Evolutionary conservation across 306 rosid species (phyloP).

Genomic region (Medicago ruthenica): DNA sequence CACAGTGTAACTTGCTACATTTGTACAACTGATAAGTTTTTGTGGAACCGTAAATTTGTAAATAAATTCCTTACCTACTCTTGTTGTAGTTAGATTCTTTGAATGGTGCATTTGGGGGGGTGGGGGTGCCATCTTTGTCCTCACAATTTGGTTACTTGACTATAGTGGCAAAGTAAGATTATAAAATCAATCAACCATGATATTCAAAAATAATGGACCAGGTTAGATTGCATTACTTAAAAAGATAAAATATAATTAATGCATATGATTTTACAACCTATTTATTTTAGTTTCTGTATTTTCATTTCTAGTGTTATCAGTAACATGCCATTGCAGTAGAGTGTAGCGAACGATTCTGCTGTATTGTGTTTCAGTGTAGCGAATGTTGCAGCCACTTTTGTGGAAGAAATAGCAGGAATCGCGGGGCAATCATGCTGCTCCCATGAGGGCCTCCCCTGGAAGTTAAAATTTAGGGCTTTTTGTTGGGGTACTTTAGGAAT

Average conservation of each 20-base stretch:
- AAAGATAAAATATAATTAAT: constrained; percentile 25
- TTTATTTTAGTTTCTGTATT: constrained; percentile 17
- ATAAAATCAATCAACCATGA: constrained; percentile 4
- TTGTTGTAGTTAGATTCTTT: constrained; percentile 1
- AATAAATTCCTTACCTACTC: constrained; percentile 16
- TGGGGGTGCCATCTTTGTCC: background rate
- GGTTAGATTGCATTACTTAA: constrained; percentile 28
- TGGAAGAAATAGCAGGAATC: background rate
- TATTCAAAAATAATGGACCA: constrained; percentile 18
- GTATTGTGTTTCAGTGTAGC: background rate
- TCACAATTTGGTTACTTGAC: constrained; percentile 24
- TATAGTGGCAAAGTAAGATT: constrained; percentile 16
- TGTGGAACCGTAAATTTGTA: constrained; percentile 22
- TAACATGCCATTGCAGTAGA: background rate
- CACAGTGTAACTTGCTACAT: constrained; percentile 27
- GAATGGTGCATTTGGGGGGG: background rate
- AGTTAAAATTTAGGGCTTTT: background rate
- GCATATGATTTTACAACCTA: background rate
- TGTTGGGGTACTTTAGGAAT: background rate
- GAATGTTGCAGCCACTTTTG: background rate
- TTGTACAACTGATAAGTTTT: constrained; percentile 31
- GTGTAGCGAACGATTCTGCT: background rate
- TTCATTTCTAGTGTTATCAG: constrained; percentile 3
- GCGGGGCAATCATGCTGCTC: background rate
- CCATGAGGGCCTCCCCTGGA: background rate